Evolutionary conservation across 768 basidiomycete species (phyloP), one percentile per base, ranked within the genome.

Genomic region (Crepidotus variabilis): DNA sequence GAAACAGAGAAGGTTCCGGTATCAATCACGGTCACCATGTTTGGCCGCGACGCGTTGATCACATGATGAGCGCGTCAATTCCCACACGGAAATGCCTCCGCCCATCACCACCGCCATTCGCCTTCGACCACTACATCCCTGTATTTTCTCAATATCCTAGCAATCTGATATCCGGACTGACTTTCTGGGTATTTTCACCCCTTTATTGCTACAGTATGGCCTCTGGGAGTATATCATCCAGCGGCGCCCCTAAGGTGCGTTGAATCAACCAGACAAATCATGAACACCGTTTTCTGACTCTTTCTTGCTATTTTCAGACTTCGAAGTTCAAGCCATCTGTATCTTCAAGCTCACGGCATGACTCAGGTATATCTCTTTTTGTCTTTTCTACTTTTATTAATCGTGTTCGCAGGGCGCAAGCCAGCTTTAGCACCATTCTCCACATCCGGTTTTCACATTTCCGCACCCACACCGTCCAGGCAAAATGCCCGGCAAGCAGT

Each of bases 401-500:
- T 8, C 35, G 46, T 51, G 51, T 0, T 21, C 69, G 62, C 18
- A 70, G 65, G 55, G 39, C 58, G 54, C 50, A 68, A 23, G 24
- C 63, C 51, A 9, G 62, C 50, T 2, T 68, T 79, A 2, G 71
- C 78, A 0, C 69, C 77, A 1, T 78, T 81, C 59, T 74, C 77
- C 1, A 80, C 81, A 0, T 73, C 81, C 4, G 76, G 76, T 3
- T 79, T 78, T 60, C 63, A 65, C 54, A 47, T 36, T 13, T 34
- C 34, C 34, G 61, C 60, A 33, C 20, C 55, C 28, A 51, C 53
- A 46, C 36, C 47, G 4, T 47, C 60, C 2, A 52, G 34, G 75
- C 72, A 62, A 49, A 59, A 50, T 28, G 45, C 49, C 33, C 57
- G 59, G 50, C 61, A 49, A 11, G 69, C 72, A 22, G 55, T 69